Percentiles rank a stretch among this genome's conserved stretches.
phyloP scores from a whole-genome alignment of 306 rosid genomes.

The Corylus avellana region DNA sequence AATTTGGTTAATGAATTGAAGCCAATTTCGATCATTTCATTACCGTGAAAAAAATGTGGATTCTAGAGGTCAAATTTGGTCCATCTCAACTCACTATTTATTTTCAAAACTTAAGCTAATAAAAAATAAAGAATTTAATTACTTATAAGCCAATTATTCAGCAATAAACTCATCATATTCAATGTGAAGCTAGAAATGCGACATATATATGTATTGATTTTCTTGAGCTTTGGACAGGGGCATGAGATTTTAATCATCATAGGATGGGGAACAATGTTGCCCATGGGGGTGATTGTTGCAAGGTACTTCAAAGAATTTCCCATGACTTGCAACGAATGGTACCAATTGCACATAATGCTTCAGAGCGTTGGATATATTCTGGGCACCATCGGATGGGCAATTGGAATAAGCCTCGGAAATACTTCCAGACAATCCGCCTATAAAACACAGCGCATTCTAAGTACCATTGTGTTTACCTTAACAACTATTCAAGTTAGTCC shows the following conservation, averaged over 20 bases:
- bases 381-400: constrained; percentile 56
- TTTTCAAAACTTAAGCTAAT: too few relatives aligned
- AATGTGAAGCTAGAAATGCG: not conserved
- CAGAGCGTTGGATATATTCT: constrained; percentile 47
- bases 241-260: constrained; percentile 38
- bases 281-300: constrained; percentile 53
- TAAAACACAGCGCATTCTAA: constrained; percentile 34
- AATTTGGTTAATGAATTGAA: too few relatives aligned
- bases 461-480: constrained; percentile 40
- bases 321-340: constrained; percentile 39
- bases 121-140: too few relatives aligned
- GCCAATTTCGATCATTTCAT: too few relatives aligned
- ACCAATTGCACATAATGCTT: constrained; percentile 37
- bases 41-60: too few relatives aligned
- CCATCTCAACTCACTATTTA: too few relatives aligned
- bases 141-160: not conserved
- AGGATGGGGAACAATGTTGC: constrained; percentile 66
- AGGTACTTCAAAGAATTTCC: constrained; percentile 48
- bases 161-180: not conserved
- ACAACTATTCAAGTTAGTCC: constrained; percentile 50
- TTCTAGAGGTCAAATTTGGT: too few relatives aligned
- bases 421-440: constrained; percentile 32
- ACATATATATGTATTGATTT: not conserved
- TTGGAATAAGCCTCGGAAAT: constrained; percentile 27
- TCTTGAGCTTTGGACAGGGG: constrained; percentile 29